Evolutionary conservation across 2,329 filamentous ascomycete genomes (phyloP).

Genomic region (Neonectria sp.): DNA sequence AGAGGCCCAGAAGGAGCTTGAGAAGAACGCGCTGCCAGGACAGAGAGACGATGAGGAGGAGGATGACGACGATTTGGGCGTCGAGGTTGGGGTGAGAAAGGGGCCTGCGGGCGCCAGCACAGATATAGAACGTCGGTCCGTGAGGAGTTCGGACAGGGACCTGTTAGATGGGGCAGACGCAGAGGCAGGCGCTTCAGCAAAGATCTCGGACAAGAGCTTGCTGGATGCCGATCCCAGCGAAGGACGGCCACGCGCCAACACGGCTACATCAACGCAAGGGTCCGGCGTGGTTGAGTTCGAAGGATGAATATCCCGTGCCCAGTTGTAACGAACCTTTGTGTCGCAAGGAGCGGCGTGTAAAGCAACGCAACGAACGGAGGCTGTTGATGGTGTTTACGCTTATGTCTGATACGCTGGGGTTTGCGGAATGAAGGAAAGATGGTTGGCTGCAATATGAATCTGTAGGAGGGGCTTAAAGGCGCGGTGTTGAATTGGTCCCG

Average conservation of each 20-base stretch:
- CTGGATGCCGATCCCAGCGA: constrained; percentile 52
- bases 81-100: constrained; percentile 59
- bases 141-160: constrained; percentile 78
- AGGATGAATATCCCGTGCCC: constrained; percentile 44
- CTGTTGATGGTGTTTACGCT: constrained; percentile 24
- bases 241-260: constrained; percentile 46
- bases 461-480: constrained; percentile 30
- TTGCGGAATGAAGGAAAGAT: constrained; percentile 15
- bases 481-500: constrained; percentile 21
- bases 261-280: constrained; percentile 48
- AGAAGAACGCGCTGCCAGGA: constrained; percentile 81
- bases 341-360: constrained; percentile 31
- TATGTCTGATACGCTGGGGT: constrained; percentile 33
- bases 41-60: constrained; percentile 80
- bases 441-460: constrained; percentile 27
- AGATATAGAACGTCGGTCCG: constrained; percentile 74
- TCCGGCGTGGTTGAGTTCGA: constrained; percentile 61
- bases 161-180: constrained; percentile 83
- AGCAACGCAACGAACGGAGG: constrained; percentile 34
- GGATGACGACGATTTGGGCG: constrained; percentile 70
- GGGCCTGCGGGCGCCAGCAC: constrained; percentile 57
- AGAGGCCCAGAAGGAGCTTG: constrained; percentile 92
- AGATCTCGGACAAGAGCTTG: constrained; percentile 52
- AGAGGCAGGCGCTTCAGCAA: constrained; percentile 67
- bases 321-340: background rate